These are phyloP conservation scores for Vitis hybrid DNA, from an alignment of 177 flowering plant genomes.

Conservation along the genomic window DNA sequence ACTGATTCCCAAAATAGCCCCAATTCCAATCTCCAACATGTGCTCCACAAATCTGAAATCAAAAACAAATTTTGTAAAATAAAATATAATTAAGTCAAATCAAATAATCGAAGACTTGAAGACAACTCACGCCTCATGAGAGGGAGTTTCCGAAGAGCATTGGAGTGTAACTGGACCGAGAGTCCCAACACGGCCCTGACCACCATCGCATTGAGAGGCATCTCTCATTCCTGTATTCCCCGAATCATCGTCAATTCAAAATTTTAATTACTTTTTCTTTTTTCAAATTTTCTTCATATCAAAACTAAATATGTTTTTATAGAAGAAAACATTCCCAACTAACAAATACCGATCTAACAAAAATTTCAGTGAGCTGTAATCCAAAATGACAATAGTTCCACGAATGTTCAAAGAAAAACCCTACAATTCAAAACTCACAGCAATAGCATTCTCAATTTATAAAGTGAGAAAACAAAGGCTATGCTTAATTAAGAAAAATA, in stretches of 20 bases:
- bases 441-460: too few species aligned
- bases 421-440: too few species aligned
- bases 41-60: conserved; percentile 86
- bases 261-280: neutral
- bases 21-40: conserved; percentile 80
- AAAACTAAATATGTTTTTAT: too few species aligned
- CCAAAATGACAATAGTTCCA: too few species aligned
- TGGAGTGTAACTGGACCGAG: conserved; percentile 90
- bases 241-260: neutral
- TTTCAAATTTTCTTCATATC: neutral
- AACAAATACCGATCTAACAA: too few species aligned
- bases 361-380: too few species aligned
- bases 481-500: too few species aligned
- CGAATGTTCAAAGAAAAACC: too few species aligned
- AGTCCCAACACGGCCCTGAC: conserved; percentile 80
- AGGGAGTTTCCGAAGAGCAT: conserved; percentile 92
- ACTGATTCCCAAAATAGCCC: conserved; percentile 63
- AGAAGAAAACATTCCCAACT: too few species aligned
- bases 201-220: conserved; percentile 68
- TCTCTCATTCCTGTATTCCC: conserved; percentile 18
- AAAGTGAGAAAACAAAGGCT: too few species aligned
- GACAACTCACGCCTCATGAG: conserved; percentile 74
- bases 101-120: neutral
- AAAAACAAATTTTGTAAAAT: neutral
- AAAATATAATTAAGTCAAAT: neutral